Evolutionary conservation across 208 protist species (phyloP).

Genomic region (Wallacemonas collosoma): DNA sequence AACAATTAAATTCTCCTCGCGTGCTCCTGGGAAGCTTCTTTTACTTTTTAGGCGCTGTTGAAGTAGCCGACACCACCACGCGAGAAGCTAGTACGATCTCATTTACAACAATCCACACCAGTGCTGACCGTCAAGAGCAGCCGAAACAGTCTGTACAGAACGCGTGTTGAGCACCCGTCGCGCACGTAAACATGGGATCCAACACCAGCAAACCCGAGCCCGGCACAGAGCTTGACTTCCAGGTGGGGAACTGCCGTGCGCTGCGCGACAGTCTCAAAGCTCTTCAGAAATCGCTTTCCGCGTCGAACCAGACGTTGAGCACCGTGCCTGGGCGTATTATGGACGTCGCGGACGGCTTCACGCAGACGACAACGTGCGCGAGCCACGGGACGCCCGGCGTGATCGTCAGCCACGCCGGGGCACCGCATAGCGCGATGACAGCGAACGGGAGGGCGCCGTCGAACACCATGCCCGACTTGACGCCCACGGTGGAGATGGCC

Average conservation of each 20-base stretch:
- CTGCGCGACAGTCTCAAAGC: conserved; percentile 15
- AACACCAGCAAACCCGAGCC: conserved; percentile 14
- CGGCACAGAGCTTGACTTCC: conserved; percentile 4
- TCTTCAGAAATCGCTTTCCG: conserved; percentile 17
- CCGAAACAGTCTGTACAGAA: no score
- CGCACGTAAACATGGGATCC: conserved; percentile 13
- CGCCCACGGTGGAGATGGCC: conserved; percentile 21
- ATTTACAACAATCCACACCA: no score
- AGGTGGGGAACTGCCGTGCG: conserved; percentile 15
- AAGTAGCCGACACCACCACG: no score
- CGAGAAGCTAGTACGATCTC: no score
- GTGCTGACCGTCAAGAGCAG: no score
- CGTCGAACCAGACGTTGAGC: conserved; percentile 2
- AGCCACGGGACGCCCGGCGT: conserved; percentile 25
- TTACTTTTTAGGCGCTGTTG: no score
- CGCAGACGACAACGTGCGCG: conserved; percentile 22
- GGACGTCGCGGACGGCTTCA: conserved; percentile 28
- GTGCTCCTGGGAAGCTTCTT: no score
- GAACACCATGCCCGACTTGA: background rate
- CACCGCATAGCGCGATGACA: background rate
- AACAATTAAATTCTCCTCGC: no score
- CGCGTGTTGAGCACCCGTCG: background rate
- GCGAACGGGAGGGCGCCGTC: background rate
- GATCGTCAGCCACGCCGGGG: background rate
- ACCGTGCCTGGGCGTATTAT: conserved; percentile 17